Base-by-base conservation (phyloP, 2,329 filamentous ascomycete genomes). In the Trichophyton equinum region DNA sequence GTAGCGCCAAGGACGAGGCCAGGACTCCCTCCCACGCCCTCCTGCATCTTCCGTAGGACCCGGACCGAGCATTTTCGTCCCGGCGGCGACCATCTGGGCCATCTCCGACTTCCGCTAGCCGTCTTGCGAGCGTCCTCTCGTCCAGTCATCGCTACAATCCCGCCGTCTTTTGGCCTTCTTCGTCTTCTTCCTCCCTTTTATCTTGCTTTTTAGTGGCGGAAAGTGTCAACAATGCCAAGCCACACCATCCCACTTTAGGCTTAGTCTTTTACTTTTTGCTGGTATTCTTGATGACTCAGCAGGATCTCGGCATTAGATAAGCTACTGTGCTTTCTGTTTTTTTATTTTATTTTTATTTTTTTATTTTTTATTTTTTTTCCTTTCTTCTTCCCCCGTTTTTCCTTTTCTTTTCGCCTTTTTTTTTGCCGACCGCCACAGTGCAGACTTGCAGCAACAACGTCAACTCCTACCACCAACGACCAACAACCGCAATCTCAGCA, bases 401-500 rank as follows among this genome's bases (percentile, higher is more conserved):
- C 7, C 33, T 9, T 6, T 13, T 13, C 9, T 38, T 38, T 38
- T 38, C 33, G 11, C 2, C 33, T 20, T 53, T 20, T 53, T 53
- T 53, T 53, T 55, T 38, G 27, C 51, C 51, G 51, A 55, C 51
- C 51, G 51, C 51, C 51, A 55, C 51, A 18, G 51, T 38, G 33
- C 33, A 38, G 33, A 38, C 8, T 13, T 38, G 33, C 33, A 38
- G 9, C 33, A 38, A 13, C 33, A 38, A 44, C 15, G 15, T n/a
- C n/a, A n/a, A 44, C 40, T 2, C 4, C 33, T 13, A 51, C 25
- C 51, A 33, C 3, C 51, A 20, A 33, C 22, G 11, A 27, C 22
- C 47, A 53, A 4, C 47, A 18, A 25, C 49, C 49, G 30, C 49
- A 15, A 8, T 11, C n/a, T 55, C 20, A 18, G 15, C n/a, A 55